Evolutionary conservation across 306 rosid species (phyloP).

Genomic region (Erythrophleum fordii): DNA sequence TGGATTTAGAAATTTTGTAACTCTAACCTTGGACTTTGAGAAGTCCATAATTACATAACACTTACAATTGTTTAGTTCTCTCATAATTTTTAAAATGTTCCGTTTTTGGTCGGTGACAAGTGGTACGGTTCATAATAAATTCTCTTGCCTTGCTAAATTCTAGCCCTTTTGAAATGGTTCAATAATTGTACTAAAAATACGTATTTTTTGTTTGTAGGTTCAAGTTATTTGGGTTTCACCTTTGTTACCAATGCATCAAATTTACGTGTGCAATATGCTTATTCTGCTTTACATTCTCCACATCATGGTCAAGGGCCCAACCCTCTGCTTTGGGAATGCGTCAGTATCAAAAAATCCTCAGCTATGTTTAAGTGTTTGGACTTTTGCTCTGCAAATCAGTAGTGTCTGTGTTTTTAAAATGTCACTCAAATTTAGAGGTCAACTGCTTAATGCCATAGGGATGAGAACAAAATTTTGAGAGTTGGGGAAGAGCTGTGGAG

Average conservation of each 20-base stretch:
- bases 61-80: conserved; percentile 3
- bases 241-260: conserved; percentile 34
- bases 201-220: conserved; percentile 37
- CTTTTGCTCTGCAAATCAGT: not conserved
- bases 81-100: not conserved
- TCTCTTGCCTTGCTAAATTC: conserved; percentile 13
- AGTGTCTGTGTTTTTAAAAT: not conserved
- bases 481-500: conserved; percentile 81
- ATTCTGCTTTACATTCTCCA: conserved; percentile 42
- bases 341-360: conserved; percentile 40
- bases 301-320: conserved; percentile 42
- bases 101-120: conserved; percentile 10
- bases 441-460: conserved; percentile 43
- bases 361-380: not conserved
- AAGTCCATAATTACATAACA: not conserved
- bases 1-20: not conserved
- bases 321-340: conserved; percentile 50
- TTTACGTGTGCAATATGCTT: conserved; percentile 31
- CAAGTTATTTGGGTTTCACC: conserved; percentile 16
- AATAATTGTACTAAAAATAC: conserved; percentile 26
- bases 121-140: conserved; percentile 11
- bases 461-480: conserved; percentile 56
- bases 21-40: not conserved
- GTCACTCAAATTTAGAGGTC: conserved; percentile 24
- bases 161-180: not conserved